Base-by-base conservation (phyloP, 306 rosid species). In the Corylus heterophylla region DNA sequence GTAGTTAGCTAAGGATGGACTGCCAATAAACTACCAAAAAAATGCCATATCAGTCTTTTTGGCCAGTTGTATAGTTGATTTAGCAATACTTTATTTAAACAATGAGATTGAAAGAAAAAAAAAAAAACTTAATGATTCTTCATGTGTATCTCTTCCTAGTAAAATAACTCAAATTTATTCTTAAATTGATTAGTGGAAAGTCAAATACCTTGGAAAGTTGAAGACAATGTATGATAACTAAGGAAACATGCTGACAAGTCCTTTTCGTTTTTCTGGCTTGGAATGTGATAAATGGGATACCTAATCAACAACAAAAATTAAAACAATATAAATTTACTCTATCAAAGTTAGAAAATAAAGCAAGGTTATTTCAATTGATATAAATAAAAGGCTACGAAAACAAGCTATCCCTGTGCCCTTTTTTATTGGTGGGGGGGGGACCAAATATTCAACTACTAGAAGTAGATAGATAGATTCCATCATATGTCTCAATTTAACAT, bases 221-320 rank as follows among this genome's bases (percentile, higher is more conserved):
- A 89, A 10, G 97, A 93, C 69, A 93, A 12, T 7, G 97, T 90
- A 83, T 93, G 97, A 81, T 81, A 93, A 14, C 94, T 90, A 68
- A 93, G 92, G 85, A 93, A 93, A 85, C 97, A 82, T 18, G 97
- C 78, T 13, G 86, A 88, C 79, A 90, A 79, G 82, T 88, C 94
- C 88, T 84, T 90, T 72, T 81, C 92, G 51, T 78, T 90, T 74
- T 83, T 87, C 56, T 71, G 80, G 62, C 85, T 77, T 4, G 97
- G 97, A 73, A 90, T 83, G 13, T 88, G 86, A 85, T 93, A 93
- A 71, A 93, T 93, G 2, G 97, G 97, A 78, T 88, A 90, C 97
- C 97, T 93, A 70, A 39, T 74, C 72, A 85, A 69, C 16, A 56
- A 62, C 50, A 27, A 76, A 67, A 39, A 47, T 45, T 75, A 9